Base-by-base conservation (phyloP, 305 asterid genomes). In the Lippia alba region DNA sequence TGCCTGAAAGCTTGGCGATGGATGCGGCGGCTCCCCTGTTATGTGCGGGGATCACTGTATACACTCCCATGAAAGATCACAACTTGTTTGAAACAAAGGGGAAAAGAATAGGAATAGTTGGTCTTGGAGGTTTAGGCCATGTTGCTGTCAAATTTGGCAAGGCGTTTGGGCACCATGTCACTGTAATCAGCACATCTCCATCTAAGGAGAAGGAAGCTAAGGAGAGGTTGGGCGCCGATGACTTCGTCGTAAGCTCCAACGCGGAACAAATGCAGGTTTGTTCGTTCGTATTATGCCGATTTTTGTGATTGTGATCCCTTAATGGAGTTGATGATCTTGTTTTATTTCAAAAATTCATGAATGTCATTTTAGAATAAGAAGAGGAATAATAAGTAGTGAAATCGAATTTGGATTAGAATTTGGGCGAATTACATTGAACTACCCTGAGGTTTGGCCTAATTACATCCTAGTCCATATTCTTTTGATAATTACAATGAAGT, bases 51-150 rank as follows among this genome's bases (percentile, higher is more conserved):
- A 83, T 87, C 70, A 82, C 96, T 4, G 81, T 83, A 9, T 90
- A 87, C 76, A 87, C 89, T 77, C 91, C 94, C 4, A 82, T 87
- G 92, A 86, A 78, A 73, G 80, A 86, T 79, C 80, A 84, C n/a
- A 36, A 36, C 1, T 36, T 36, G 9, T 36, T 36, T 8, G 41
- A 36, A 36, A 36, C 41, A 36, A 4, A 36, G 41, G 41, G 41
- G 9, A 36, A 36, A 36, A 36, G 41, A 36, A 36, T 36, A 36
- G 92, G 91, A 71, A 81, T 87, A 73, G 70, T n/a, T 80, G 87
- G 77, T 82, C 87, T 6, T 3, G 94, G 94, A 17, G 94, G 96
- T 15, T 86, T 90, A 41, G 96, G 94, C 71, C 96, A 89, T 61
- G 71, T 89, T 58, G 94, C 96, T 24, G 90, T 89, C n/a, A 87